Percentiles rank a stretch among this genome's conserved stretches.
Conservation (phyloP, 148 eudicot genomes). For the Vaccinium darrowii region DNA sequence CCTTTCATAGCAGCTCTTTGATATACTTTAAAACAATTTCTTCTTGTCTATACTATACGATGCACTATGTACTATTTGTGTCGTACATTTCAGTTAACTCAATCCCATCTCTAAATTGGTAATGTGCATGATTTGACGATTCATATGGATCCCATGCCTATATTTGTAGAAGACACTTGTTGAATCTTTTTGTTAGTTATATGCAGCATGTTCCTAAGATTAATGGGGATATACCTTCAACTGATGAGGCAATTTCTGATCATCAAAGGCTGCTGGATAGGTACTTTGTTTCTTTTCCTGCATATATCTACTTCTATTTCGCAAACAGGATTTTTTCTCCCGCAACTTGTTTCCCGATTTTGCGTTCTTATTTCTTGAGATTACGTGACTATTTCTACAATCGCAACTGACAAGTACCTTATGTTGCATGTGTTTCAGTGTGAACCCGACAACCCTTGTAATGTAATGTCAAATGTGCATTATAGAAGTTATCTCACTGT, state of each 20-base stretch:
- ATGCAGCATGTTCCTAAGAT: slow-evolving; percentile 91
- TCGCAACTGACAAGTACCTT: background rate
- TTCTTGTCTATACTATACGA: background rate
- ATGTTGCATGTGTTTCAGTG: background rate
- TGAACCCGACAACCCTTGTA: background rate
- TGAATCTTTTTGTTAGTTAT: slow-evolving; percentile 14
- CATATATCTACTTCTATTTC: background rate
- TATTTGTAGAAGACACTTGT: background rate
- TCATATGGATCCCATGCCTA: background rate
- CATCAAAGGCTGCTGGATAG: slow-evolving; percentile 91
- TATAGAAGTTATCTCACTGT: background rate
- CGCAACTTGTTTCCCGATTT: background rate
- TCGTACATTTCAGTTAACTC: background rate
- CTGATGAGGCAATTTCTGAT: slow-evolving; percentile 90
- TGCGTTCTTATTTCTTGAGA: background rate
- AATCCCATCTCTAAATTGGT: background rate
- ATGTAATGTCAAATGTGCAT: background rate
- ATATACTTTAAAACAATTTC: background rate
- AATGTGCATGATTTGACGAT: background rate
- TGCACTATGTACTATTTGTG: background rate
- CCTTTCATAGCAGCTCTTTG: background rate
- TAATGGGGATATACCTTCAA: slow-evolving; percentile 94
- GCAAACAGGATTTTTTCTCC: background rate
- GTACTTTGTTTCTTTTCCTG: slow-evolving; percentile 31
- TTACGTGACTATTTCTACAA: background rate